phyloP scores from a whole-genome alignment of 345 rosid species.

The Ceriops zippeliana region DNA sequence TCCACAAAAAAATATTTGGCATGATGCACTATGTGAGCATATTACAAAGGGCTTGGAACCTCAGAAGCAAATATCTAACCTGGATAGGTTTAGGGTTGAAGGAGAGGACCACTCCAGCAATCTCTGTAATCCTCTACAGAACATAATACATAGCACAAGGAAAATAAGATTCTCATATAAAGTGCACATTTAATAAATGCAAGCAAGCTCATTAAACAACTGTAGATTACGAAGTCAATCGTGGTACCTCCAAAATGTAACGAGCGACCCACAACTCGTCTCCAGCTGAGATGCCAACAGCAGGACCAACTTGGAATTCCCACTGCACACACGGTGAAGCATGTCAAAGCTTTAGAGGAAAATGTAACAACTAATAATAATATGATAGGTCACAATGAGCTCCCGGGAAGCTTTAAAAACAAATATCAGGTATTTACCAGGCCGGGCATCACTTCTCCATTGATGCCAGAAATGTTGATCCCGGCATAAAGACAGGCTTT shows the following conservation, averaged over 20 bases:
- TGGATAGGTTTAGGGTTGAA: constrained; percentile 12
- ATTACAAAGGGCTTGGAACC: background rate
- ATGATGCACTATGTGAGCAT: background rate
- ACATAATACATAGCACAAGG: background rate
- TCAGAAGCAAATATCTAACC: background rate
- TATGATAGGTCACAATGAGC: too few species aligned
- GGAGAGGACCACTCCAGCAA: constrained; percentile 3
- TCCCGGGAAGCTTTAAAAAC: too few species aligned
- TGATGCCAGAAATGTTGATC: constrained; percentile 2
- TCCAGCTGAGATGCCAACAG: constrained; percentile 1
- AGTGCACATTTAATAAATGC: background rate
- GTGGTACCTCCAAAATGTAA: background rate
- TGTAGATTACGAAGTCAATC: background rate
- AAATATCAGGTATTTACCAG: background rate
- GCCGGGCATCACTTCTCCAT: constrained; percentile 3
- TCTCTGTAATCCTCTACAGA: constrained; percentile 2
- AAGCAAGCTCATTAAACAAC: background rate
- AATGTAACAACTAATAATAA: background rate
- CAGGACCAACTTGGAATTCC: constrained; percentile 6
- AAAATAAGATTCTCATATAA: background rate
- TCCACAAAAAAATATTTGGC: background rate
- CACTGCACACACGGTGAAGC: background rate
- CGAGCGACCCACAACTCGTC: background rate
- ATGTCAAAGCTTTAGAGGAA: background rate
- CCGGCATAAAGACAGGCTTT: constrained; percentile 1